Evolutionary conservation across 768 basidiomycete species (phyloP), one percentile per base, ranked within the genome.

Genomic region (Tricholoma saponaceum): DNA sequence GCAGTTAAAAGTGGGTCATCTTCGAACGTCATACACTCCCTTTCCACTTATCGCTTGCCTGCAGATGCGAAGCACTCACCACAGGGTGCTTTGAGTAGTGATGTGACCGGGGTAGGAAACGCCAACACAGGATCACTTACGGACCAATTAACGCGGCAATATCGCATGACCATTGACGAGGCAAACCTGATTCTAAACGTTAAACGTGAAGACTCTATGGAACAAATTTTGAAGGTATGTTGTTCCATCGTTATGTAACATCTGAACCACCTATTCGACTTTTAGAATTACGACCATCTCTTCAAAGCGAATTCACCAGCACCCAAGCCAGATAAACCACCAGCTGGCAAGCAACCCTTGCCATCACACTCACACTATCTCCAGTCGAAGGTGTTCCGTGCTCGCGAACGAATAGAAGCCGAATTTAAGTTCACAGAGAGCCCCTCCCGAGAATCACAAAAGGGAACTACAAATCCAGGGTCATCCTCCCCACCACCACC

Each of bases 351-450:
- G 68, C 74, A 72, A 22, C 68, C 73, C 22, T 79, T 78, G n/a
- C 79, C 79, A 20, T 65, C 74, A 35, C 79, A 93, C 68, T 95
- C 93, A 33, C 92, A 95, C 72, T 98, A 98, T 72, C 79, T 98
- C 12, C 95, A 96, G 69, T 95, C 93, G 30, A 99, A 99, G 74
- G 92, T 99, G n/a, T 84, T 92, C 46, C 85, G 97, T 41, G 96
- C 97, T 18, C 83, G 86, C 55, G 95, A 98, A 74, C 85, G 97
- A 74, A 86, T 98, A 81, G 90, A 97, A 69, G 95, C 95, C 0
- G 96, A 99, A 78, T 58, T 69, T 25, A 73, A 78, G 55, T 56
- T 61, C 43, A 44, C 64, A 25, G 71, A 73, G 59, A 39, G 68
- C 18, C 60, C 68, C 22, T 53, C 66, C 26, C 58, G 60, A 49